Percentiles rank a stretch among this genome's conserved stretches.
Evolutionary conservation across 176 grass and related monocot genomes (phyloP).

Genomic region (Oryza nivara): DNA sequence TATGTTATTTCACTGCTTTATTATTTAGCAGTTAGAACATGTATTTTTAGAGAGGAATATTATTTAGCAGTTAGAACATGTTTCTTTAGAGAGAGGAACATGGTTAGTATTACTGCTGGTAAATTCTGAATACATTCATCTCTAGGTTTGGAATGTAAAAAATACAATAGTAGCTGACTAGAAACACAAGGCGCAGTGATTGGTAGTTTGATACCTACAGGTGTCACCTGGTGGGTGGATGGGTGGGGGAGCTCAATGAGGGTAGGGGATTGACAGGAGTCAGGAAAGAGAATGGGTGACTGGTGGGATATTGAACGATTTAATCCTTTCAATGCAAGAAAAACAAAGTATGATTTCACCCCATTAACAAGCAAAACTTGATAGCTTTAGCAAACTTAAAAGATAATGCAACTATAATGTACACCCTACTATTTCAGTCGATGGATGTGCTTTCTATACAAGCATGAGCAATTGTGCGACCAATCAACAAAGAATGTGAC

Average conservation of each 20-base stretch:
- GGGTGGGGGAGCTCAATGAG: neutral
- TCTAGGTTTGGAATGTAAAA: constrained; percentile 22
- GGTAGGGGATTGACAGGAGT: neutral
- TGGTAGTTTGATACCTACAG: neutral
- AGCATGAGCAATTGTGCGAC: constrained; percentile 9
- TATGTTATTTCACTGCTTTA: constrained; percentile 33
- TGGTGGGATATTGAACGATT: neutral
- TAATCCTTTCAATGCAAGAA: constrained; percentile 13
- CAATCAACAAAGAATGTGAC: constrained; percentile 3
- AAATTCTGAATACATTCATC: constrained; percentile 14
- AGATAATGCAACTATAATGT: neutral
- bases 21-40: constrained; percentile 8
- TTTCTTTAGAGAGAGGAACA: neutral
- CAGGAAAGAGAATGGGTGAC: neutral
- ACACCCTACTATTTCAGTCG: neutral
- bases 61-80: too few species aligned
- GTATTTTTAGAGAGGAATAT: too few species aligned
- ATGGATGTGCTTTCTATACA: neutral
- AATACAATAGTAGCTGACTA: neutral
- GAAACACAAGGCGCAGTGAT: neutral
- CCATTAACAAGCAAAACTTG: constrained; percentile 21
- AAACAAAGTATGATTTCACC: constrained; percentile 15
- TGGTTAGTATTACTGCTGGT: constrained; percentile 29
- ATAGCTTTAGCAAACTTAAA: neutral
- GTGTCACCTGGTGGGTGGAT: neutral